phyloP scores from a whole-genome alignment of 148 eudicot genomes.

The Chenopodium formosanum region DNA sequence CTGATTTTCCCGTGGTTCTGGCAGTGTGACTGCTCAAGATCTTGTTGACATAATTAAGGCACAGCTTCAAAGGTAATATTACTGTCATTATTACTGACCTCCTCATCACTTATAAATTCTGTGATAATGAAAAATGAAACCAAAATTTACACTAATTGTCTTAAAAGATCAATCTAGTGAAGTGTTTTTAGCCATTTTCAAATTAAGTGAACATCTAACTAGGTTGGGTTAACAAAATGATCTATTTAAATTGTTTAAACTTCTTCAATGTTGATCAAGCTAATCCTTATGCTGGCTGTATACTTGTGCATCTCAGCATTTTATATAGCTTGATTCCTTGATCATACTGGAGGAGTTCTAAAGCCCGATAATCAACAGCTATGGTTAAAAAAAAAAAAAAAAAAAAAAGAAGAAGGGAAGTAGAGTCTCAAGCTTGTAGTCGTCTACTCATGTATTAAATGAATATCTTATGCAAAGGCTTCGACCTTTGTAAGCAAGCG shows the following conservation, averaged over 20 bases:
- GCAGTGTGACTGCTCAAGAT: constrained; percentile 95
- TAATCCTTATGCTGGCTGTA: not conserved
- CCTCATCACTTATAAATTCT: not conserved
- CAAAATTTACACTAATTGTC: not conserved
- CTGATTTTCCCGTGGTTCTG: constrained; percentile 27
- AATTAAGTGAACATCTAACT: not conserved
- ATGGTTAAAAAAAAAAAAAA: not conserved
- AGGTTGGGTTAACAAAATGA: not conserved
- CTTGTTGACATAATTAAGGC: constrained; percentile 94
- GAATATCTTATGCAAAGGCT: not conserved
- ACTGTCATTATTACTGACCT: constrained; percentile 3
- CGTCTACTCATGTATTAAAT: not conserved
- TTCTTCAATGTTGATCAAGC: not conserved
- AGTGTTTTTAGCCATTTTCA: not conserved
- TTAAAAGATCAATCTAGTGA: not conserved
- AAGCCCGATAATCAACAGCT: not conserved
- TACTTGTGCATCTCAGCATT: not conserved
- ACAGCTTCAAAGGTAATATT: constrained; percentile 81
- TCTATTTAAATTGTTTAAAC: not conserved
- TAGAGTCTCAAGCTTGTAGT: not conserved
- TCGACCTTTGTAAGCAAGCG: not conserved
- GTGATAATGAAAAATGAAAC: not conserved
- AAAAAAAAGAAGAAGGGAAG: not conserved
- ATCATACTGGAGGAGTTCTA: not conserved
- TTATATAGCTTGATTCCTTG: not conserved